A percentile compares a stretch with the other conserved stretches of the same genome.
phyloP scores from a whole-genome alignment of 2,329 filamentous ascomycete species.

The Gnomoniopsis sp. region DNA sequence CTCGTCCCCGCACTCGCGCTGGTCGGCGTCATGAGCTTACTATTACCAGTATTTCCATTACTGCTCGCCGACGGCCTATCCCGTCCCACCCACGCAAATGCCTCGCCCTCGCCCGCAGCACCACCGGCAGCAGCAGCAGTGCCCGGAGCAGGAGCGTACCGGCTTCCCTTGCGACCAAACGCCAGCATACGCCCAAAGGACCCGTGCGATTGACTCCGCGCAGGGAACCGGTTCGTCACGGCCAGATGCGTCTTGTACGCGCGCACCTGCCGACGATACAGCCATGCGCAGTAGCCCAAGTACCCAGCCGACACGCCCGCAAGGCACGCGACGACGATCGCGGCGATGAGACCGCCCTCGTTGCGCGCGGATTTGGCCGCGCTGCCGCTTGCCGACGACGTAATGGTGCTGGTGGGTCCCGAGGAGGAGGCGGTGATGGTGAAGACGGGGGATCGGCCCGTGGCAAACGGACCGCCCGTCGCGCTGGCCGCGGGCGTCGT shows the following conservation, averaged over 20 bases:
- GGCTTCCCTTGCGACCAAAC: slow-evolving; percentile 23
- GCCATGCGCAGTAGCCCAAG: slow-evolving; percentile 68
- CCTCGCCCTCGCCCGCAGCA: slow-evolving; percentile 18
- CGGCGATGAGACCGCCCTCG: slow-evolving; percentile 38
- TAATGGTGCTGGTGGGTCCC: slow-evolving; percentile 46
- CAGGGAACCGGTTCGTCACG: slow-evolving; percentile 51
- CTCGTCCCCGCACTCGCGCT: slow-evolving; percentile 7
- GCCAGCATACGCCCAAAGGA: slow-evolving; percentile 28
- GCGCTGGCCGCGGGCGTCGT: slow-evolving; percentile 61
- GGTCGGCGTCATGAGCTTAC: slow-evolving; percentile 15
- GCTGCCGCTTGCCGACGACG: slow-evolving; percentile 34
- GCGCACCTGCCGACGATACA: slow-evolving; percentile 67
- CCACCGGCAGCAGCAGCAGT: slow-evolving; percentile 7
- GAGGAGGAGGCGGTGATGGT: slow-evolving; percentile 54
- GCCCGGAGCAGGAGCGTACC: slow-evolving; percentile 9
- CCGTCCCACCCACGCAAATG: slow-evolving; percentile 21
- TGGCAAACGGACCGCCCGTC: slow-evolving; percentile 67
- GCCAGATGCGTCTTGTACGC: slow-evolving; percentile 70
- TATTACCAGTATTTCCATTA: neutral
- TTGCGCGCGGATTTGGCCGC: slow-evolving; percentile 20
- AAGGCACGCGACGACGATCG: slow-evolving; percentile 60
- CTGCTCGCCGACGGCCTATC: slow-evolving; percentile 22
- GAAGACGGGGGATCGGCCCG: slow-evolving; percentile 66
- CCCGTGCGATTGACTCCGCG: slow-evolving; percentile 33
- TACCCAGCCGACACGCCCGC: slow-evolving; percentile 60